Percentiles rank a stretch among this genome's conserved stretches.
These are phyloP conservation scores for Boletus sp. DNA, from an alignment of 768 basidiomycete species.

Conservation along the genomic window DNA sequence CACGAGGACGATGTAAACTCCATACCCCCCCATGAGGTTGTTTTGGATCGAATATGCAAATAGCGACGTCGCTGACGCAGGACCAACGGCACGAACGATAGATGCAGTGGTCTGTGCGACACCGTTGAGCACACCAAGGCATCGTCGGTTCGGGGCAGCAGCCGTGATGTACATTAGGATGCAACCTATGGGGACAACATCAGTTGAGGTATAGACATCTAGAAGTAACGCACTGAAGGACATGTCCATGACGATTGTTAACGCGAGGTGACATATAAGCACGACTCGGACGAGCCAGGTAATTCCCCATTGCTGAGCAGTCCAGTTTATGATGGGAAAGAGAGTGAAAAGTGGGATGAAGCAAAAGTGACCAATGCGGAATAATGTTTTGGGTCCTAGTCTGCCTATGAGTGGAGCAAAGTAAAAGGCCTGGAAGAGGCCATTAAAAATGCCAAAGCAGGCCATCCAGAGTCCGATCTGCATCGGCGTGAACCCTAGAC, in stretches of 20 bases:
- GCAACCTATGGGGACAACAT: conserved; percentile 43
- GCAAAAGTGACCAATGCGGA: conserved; percentile 24
- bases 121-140: conserved; percentile 71
- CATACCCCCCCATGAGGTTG: conserved; percentile 36
- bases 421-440: conserved; percentile 31
- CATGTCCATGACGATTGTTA: conserved; percentile 30
- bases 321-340: conserved; percentile 32
- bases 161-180: conserved; percentile 69
- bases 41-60: conserved; percentile 38
- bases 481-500: conserved; percentile 36
- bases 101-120: conserved; percentile 32
- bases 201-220: conserved; percentile 1
- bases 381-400: conserved; percentile 33
- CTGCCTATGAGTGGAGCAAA: conserved; percentile 33
- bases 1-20: conserved; percentile 34
- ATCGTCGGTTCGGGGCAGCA: conserved; percentile 62
- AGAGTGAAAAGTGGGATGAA: conserved; percentile 32
- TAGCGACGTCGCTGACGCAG: conserved; percentile 32
- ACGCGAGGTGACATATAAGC: conserved; percentile 24
- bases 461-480: conserved; percentile 39
- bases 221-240: conserved; percentile 30
- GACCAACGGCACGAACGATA: conserved; percentile 34
- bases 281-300: conserved; percentile 26
- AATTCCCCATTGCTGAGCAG: conserved; percentile 26
- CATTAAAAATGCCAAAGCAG: conserved; percentile 32